Evolutionary conservation across 2,329 filamentous ascomycete species (phyloP).

Genomic region (Acephala macrosclerotiorum): DNA sequence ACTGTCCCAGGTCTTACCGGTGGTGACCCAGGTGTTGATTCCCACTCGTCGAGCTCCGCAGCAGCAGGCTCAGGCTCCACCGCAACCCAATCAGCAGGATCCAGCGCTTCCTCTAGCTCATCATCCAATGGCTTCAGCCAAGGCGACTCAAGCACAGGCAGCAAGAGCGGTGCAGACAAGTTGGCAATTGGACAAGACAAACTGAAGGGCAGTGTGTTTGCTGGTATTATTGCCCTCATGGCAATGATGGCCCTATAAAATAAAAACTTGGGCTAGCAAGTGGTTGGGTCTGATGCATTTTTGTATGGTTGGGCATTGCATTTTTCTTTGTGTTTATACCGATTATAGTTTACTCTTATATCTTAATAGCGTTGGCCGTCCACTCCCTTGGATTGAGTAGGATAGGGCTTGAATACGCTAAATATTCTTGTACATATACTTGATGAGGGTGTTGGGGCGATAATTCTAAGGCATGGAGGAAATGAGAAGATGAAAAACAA

Average conservation of each 20-base stretch:
- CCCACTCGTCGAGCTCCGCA: constrained; percentile 29
- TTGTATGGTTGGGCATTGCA: constrained; percentile 25
- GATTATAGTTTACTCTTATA: constrained; percentile 15
- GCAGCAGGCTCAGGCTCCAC: constrained; percentile 40
- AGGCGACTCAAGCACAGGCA: constrained; percentile 32
- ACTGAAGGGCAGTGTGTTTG: constrained; percentile 42
- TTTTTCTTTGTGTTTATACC: constrained; percentile 19
- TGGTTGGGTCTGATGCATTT: constrained; percentile 59
- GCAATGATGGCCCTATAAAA: constrained; percentile 43
- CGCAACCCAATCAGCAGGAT: constrained; percentile 30
- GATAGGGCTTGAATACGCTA: constrained; percentile 10
- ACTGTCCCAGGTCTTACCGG: constrained; percentile 64
- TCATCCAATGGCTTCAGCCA: constrained; percentile 42
- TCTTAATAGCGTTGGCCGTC: constrained; percentile 41
- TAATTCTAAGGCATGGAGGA: background rate
- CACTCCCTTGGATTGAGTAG: constrained; percentile 32
- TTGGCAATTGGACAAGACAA: constrained; percentile 34
- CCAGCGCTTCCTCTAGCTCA: constrained; percentile 4
- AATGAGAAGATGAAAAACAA: background rate
- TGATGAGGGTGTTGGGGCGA: constrained; percentile 16
- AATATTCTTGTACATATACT: constrained; percentile 33
- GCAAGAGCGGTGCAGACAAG: constrained; percentile 38
- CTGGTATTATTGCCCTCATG: constrained; percentile 41
- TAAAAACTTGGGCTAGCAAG: constrained; percentile 62
- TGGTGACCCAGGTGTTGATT: constrained; percentile 50